phyloP scores from a whole-genome alignment of 1,139 yeast species.

The Debaryomyces singareniensis region DNA sequence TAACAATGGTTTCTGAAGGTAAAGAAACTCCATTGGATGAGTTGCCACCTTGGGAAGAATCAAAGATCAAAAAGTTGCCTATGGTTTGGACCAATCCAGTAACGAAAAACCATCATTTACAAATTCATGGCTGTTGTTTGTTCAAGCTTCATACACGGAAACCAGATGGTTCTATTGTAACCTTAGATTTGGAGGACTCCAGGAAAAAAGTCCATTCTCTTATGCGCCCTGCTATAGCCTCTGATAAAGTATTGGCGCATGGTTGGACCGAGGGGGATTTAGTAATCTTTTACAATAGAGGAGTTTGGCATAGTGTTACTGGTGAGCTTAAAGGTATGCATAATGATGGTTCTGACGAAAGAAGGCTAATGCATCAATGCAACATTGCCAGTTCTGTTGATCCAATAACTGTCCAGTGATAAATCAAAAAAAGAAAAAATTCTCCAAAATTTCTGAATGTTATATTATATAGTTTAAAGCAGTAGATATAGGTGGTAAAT shows the following conservation, averaged over 20 bases:
- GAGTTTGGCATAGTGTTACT: constrained; percentile 86
- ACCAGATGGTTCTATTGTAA: constrained; percentile 43
- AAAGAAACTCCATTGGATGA: constrained; percentile 61
- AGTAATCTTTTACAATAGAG: constrained; percentile 79
- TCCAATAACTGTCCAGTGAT: constrained; percentile 32
- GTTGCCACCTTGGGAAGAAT: constrained; percentile 75
- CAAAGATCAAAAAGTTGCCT: constrained; percentile 69
- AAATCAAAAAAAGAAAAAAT: too few species aligned
- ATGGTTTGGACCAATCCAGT: constrained; percentile 93
- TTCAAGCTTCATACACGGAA: constrained; percentile 53
- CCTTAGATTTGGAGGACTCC: constrained; percentile 61
- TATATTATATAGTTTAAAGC: too few species aligned
- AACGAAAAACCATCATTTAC: constrained; percentile 74
- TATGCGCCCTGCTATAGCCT: constrained; percentile 83
- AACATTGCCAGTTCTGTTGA: constrained; percentile 79
- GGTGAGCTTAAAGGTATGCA: constrained; percentile 63
- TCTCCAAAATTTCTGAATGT: too few species aligned
- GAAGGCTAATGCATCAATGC: constrained; percentile 87
- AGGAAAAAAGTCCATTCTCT: constrained; percentile 61
- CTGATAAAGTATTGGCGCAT: constrained; percentile 69
- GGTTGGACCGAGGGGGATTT: constrained; percentile 79
- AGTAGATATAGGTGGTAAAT: too few species aligned
- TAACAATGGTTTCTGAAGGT: constrained; percentile 77
- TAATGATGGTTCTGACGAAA: constrained; percentile 52
- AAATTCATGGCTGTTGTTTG: constrained; percentile 83